A percentile compares a stretch with the other conserved stretches of the same genome.
phyloP scores from a whole-genome alignment of 495 filamentous ascomycete species.

The Penicillium salamii region DNA sequence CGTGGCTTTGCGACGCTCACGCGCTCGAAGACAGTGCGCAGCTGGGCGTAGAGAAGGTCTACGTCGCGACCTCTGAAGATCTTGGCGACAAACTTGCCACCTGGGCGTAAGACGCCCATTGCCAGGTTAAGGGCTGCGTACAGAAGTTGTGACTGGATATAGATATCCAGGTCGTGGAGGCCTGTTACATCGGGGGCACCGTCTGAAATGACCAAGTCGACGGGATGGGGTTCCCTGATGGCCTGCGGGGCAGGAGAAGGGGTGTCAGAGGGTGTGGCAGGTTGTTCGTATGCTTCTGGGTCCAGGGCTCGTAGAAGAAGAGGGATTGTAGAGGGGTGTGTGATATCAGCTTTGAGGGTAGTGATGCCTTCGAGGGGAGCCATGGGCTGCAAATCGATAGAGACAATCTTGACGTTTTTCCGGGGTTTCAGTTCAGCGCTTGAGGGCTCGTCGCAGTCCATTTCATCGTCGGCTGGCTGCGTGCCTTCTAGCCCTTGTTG shows the following conservation, averaged over 20 bases:
- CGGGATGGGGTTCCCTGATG: constrained; percentile 60
- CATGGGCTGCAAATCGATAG: constrained; percentile 95
- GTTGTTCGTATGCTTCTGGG: constrained; percentile 63
- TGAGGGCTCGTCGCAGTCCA: constrained; percentile 29
- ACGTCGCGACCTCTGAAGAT: constrained; percentile 94
- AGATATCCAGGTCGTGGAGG: constrained; percentile 95
- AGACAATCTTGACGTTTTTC: constrained; percentile 85
- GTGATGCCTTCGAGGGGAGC: constrained; percentile 87
- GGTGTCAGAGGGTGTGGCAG: constrained; percentile 29
- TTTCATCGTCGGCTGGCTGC: constrained; percentile 17
- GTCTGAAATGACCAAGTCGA: constrained; percentile 91
- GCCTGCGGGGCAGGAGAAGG: constrained; percentile 26
- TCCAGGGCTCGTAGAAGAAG: constrained; percentile 82
- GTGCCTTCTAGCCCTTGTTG: constrained; percentile 36
- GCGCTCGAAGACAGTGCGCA: constrained; percentile 82
- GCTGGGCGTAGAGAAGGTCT: constrained; percentile 85
- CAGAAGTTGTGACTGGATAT: constrained; percentile 92
- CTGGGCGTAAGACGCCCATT: constrained; percentile 83
- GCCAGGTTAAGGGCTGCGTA: constrained; percentile 91
- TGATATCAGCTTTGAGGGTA: constrained; percentile 91
- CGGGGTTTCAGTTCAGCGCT: constrained; percentile 50
- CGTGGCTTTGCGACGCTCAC: constrained; percentile 92
- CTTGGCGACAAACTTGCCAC: constrained; percentile 96
- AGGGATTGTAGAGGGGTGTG: constrained; percentile 90
- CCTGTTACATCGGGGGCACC: constrained; percentile 97